phyloP scores from a whole-genome alignment of 2,329 filamentous ascomycete genomes.

The Pyrenochaeta sp. region DNA sequence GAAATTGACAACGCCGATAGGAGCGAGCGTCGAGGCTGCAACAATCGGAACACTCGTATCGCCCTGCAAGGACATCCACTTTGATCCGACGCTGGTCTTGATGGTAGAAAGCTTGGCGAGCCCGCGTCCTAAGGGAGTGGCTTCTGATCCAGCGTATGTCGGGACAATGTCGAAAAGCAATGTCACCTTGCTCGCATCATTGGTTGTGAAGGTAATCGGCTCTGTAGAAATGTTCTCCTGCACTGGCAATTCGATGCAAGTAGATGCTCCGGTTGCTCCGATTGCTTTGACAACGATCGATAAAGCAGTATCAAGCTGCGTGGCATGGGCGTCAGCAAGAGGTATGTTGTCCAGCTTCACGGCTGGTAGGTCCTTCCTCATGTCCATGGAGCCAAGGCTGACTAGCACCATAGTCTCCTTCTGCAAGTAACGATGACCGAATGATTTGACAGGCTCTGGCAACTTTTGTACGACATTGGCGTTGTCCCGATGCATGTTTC shows the following conservation, averaged over 20 bases:
- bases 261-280: constrained; percentile 85
- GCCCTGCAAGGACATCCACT: constrained; percentile 90
- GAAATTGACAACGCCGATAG: constrained; percentile 95
- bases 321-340: constrained; percentile 85
- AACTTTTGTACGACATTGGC: constrained; percentile 53
- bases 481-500: constrained; percentile 48
- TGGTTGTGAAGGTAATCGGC: constrained; percentile 86
- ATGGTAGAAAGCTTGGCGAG: constrained; percentile 88
- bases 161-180: constrained; percentile 94
- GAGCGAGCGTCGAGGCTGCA: constrained; percentile 79
- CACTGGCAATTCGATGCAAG: constrained; percentile 88
- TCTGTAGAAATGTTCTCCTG: constrained; percentile 94
- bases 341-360: constrained; percentile 90
- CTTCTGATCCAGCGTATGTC: constrained; percentile 84
- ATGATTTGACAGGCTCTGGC: constrained; percentile 87
- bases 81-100: constrained; percentile 80
- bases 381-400: constrained; percentile 93
- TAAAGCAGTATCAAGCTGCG: constrained; percentile 90
- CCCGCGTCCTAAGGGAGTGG: constrained; percentile 85
- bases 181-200: constrained; percentile 80
- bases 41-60: constrained; percentile 93
- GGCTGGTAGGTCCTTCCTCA: constrained; percentile 78
- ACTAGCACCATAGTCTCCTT: constrained; percentile 90
- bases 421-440: constrained; percentile 92
- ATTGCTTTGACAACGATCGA: constrained; percentile 89